Base-by-base conservation (phyloP, 2,329 filamentous ascomycete genomes). In the Tolypocladium ovalisporum region DNA sequence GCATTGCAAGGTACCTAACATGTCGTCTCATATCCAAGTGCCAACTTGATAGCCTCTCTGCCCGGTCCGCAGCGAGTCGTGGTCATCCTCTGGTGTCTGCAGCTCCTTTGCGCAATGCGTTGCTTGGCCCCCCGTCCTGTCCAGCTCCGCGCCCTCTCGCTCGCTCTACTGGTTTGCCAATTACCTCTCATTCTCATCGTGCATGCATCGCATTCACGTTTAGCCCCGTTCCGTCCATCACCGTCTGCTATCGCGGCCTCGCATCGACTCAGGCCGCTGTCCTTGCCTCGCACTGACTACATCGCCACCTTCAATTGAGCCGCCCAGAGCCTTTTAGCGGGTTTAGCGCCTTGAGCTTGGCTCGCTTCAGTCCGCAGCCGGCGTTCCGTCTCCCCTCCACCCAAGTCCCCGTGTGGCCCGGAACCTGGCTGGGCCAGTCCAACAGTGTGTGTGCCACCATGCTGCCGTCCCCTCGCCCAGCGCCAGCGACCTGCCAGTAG, bases 321-420 rank as follows among this genome's bases (percentile, higher is more conserved):
- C 39, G 27, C 47, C 34, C n/a, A 17, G 24, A 12, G 32, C 19
- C n/a, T 22, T 19, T 34, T 24, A 15, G 22, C 27, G 51, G 36
- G 29, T 24, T 35, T 55, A 44, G 37, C 37, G 29, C 54, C 29
- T 55, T 10, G 39, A 34, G n/a, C 12, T 19, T 44, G 12, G 54
- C 39, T 42, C 47, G 52, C 44, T 57, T 17, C 52, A 52, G 52
- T 54, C 55, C 44, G 42, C 42, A 56, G 56, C 58, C 56, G 58
- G 56, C 54, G 15, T 57, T 57, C 58, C 58, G 58, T 55, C 47
- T 54, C 56, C 47, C 51, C 56, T 37, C 59, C 56, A 56, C 56
- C 19, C 47, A 15, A 51, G 19, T 40, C 59, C 54, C 54, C 5
- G 56, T 56, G 35, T 59, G 55, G 55, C 56, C 58, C 58, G 58